Evolutionary conservation across 1,139 yeast species (phyloP), one percentile per base, ranked within the genome.

Genomic region (Hansenula anomala): DNA sequence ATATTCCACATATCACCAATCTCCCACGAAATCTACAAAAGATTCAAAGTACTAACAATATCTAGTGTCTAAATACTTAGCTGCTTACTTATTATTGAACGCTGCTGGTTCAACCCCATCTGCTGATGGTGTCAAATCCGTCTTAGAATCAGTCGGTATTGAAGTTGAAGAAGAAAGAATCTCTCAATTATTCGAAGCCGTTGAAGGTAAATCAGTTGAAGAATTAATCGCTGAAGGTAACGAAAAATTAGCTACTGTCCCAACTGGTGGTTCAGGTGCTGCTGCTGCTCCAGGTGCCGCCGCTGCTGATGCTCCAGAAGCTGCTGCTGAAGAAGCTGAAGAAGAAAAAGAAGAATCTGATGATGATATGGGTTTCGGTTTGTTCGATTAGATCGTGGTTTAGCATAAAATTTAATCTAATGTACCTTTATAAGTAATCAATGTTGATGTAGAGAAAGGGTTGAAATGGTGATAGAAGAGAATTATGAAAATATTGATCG

Each of bases 331-430:
- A 52, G 85, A 65, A 46, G 86, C 64, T 46, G 83, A 65, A 50
- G 82, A 67, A 60, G 85, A 68, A 54, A 82, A 69, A 56, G 76
- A 69, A 61, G 72, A 65, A 64, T 67, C 73, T 52, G 89, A 80
- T 65, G 83, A 75, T 61, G 92, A 81, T 69, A 82, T 84, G 90
- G 92, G 90, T 59, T 80, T 83, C 83, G 92, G 92, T 75, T 78
- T 84, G 71, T 84, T 84, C 79, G 94, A 83, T 73, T 84, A 83
- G 71, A 58, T 22, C 13, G n/a, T n/a, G n/a, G 30, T 17, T 22
- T 22, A 30, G 12, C 18, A 33, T 23, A 36, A 34, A 23, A 16
- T 28, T 33, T 14, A 34, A 28, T 30, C 31, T 34, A 35, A 30
- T 36, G 32, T 34, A 34, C 30, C 32, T 39, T 28, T 27, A 29